Percentiles rank a stretch among this genome's conserved stretches.
Evolutionary conservation across 805 yeast genomes (phyloP).

Genomic region (Candida rishiriensis): DNA sequence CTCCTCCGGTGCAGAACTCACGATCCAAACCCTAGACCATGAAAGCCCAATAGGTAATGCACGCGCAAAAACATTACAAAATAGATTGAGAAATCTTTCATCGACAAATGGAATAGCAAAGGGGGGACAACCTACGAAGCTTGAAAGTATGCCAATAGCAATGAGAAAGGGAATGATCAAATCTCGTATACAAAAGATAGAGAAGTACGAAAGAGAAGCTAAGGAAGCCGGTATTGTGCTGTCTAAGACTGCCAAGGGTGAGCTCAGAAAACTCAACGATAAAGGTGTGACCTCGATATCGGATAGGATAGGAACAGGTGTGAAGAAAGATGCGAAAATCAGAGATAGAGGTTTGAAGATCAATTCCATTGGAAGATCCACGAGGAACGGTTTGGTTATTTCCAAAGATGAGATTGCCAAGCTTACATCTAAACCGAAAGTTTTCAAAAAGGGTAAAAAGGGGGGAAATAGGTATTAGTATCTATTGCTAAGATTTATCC

Average conservation of each 20-base stretch:
- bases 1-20: constrained; percentile 68
- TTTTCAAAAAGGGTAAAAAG: constrained; percentile 15
- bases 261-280: constrained; percentile 54
- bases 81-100: constrained; percentile 49
- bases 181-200: constrained; percentile 47
- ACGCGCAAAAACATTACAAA: constrained; percentile 57
- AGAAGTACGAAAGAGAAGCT: constrained; percentile 70
- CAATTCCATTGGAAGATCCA: constrained; percentile 67
- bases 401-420: constrained; percentile 62
- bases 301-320: constrained; percentile 47
- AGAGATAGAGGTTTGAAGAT: constrained; percentile 81
- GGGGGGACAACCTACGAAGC: constrained; percentile 25
- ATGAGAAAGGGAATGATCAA: constrained; percentile 80
- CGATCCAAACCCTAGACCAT: constrained; percentile 55
- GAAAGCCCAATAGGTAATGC: constrained; percentile 68
- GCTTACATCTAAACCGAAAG: constrained; percentile 23
- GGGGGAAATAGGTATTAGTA: constrained; percentile 8
- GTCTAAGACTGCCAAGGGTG: constrained; percentile 64
- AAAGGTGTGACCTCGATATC: constrained; percentile 47
- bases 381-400: constrained; percentile 73
- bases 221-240: constrained; percentile 87
- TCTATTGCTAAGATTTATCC: background rate
- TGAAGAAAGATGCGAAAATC: constrained; percentile 32
- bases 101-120: constrained; percentile 38
- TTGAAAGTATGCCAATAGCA: constrained; percentile 84